Percentiles rank a stretch among this genome's conserved stretches.
Evolutionary conservation across 2,329 filamentous ascomycete species (phyloP).

Genomic region (Lasiodiplodia sp.): DNA sequence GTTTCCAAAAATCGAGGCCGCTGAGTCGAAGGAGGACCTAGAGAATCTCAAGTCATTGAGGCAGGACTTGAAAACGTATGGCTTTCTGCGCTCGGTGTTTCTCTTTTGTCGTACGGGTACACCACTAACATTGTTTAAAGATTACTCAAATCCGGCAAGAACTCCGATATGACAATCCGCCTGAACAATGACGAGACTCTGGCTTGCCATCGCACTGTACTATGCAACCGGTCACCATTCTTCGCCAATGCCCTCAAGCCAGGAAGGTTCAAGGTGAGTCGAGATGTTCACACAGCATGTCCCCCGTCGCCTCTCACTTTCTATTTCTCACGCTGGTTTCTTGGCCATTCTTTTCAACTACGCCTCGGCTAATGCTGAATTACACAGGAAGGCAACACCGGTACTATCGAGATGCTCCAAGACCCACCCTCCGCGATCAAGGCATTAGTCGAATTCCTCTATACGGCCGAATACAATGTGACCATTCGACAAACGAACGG

Average conservation of each 20-base stretch:
- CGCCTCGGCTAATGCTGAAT: too few relatives aligned
- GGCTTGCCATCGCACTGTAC: background rate
- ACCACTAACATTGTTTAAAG: background rate
- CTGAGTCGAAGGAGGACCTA: background rate
- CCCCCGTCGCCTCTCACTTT: too few relatives aligned
- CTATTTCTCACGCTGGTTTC: too few relatives aligned
- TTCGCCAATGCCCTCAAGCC: constrained; percentile 18
- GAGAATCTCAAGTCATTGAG: background rate
- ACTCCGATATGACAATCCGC: background rate
- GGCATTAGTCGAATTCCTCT: background rate
- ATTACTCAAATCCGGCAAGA: background rate
- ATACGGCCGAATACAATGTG: constrained; percentile 1
- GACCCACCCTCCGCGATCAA: background rate
- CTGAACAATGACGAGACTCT: background rate
- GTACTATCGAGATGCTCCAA: background rate
- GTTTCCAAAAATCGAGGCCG: background rate
- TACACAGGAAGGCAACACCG: background rate
- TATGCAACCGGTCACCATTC: background rate
- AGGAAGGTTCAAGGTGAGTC: background rate
- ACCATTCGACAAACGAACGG: too few relatives aligned
- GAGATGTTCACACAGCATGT: background rate
- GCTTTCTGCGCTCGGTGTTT: too few relatives aligned
- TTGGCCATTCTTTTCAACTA: too few relatives aligned
- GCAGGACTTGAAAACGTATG: background rate
- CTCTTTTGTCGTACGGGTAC: background rate